A percentile compares a stretch with the other conserved stretches of the same genome.
Conservation (phyloP, 73 alveolate genomes). For the Blepharisma japonicum region DNA sequence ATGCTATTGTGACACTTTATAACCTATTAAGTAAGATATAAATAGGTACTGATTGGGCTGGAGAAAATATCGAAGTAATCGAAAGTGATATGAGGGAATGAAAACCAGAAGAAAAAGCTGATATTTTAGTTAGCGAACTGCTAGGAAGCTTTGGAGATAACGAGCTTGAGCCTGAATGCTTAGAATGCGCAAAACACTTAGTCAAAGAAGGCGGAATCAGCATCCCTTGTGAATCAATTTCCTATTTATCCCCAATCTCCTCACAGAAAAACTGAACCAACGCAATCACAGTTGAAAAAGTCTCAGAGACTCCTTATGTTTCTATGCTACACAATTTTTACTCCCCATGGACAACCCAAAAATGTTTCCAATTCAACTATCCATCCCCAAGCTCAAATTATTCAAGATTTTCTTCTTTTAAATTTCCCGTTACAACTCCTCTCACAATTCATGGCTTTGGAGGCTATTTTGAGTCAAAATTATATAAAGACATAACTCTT, state of each 20-base stretch:
- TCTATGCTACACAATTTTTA: conserved; percentile 45
- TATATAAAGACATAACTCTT: conserved; percentile 55
- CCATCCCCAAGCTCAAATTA: conserved; percentile 46
- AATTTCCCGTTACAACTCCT: conserved; percentile 42
- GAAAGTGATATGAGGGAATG: conserved; percentile 73
- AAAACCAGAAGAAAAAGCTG: conserved; percentile 62
- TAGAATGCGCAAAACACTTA: conserved; percentile 64
- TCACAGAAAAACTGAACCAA: conserved; percentile 70
- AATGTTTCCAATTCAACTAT: conserved; percentile 65
- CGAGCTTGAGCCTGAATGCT: conserved; percentile 93
- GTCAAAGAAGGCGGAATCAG: conserved; percentile 65
- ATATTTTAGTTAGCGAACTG: conserved; percentile 82
- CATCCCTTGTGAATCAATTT: conserved; percentile 66
- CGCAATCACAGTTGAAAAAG: conserved; percentile 42
- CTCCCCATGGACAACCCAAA: conserved; percentile 40
- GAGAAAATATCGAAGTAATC: conserved; percentile 53
- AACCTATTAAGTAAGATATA: conserved; percentile 32
- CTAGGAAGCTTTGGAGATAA: conserved; percentile 96
- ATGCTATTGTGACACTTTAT: conserved; percentile 68
- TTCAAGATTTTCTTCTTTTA: conserved; percentile 31
- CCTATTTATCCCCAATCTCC: conserved; percentile 71
- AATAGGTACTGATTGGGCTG: conserved; percentile 41
- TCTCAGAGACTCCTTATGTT: conserved; percentile 42
- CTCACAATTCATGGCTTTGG: conserved; percentile 70
- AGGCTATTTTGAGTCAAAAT: conserved; percentile 73